Evolutionary conservation across 2,329 filamentous ascomycete species (phyloP), one percentile per base, ranked within the genome.

Genomic region (Trichoderma afroharzianum): DNA sequence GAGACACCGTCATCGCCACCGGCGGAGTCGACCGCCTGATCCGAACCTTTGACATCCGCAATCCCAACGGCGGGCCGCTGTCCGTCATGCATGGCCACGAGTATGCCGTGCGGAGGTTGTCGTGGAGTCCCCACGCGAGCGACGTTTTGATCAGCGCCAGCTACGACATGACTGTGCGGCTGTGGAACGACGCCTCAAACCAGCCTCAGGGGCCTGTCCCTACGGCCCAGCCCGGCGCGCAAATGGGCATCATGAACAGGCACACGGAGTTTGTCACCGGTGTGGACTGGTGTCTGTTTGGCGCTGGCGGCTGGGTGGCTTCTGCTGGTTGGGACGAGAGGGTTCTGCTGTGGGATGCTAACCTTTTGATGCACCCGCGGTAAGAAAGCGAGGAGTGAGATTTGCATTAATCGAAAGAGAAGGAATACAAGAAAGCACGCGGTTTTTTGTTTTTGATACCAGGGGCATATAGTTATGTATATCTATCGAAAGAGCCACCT

Each of bases 221-320:
- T 36, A 79, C 82, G 0, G 80, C 84, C 1, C 80, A 85, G 9
- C 83, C 90, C 53, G 93, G 93, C 1, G 84, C 87, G 28, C 91
- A 97, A 81, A 83, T 97, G 76, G 95, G 94, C 4, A 83, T 94
- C 50, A 98, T 99, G 95, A 94, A 93, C 71, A 84, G 90, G 21
- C 96, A 99, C 81, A 98, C 95, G 0, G 96, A 99, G 83, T 99
- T 99, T 77, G 94, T 92, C 11, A 97, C 94, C 4, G 96, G 96
- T 8, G 93, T 98, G 0, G 96, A 99, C 80, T 99, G 97, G 96
- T 99, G 96, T 82, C 82, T 99, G 58, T 99, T 99, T 81, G 96
- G 96, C 5, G 92, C 90, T 28, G 95, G 97, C 74, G 96, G 96
- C 6, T 99, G 96, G 96, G 95, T 95, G 75, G 95, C 96, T 2